These are phyloP conservation scores for Acidomyces sp. DNA, from an alignment of 495 filamentous ascomycete genomes.

Conservation along the genomic window DNA sequence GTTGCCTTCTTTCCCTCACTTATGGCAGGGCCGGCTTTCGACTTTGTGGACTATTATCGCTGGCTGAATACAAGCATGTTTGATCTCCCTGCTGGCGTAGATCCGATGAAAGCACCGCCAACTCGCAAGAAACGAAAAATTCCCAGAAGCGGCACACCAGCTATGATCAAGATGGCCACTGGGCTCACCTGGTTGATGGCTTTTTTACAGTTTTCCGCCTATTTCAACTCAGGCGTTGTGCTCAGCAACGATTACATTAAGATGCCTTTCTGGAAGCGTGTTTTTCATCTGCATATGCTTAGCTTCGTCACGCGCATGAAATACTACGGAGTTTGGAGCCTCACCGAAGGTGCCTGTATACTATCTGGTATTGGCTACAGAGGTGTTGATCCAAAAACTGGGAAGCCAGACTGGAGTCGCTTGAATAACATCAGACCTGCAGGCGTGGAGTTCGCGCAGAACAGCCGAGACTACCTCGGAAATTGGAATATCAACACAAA, in stretches of 20 bases:
- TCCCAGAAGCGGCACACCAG: slow-evolving; percentile 77
- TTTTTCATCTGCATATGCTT: slow-evolving; percentile 70
- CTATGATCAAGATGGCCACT: slow-evolving; percentile 55
- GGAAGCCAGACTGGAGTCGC: slow-evolving; percentile 76
- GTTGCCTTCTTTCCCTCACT: slow-evolving; percentile 90
- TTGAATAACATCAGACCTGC: slow-evolving; percentile 75
- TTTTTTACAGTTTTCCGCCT: slow-evolving; percentile 61
- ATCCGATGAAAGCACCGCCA: slow-evolving; percentile 65
- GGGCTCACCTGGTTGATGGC: slow-evolving; percentile 67
- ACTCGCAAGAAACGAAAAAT: slow-evolving; percentile 92
- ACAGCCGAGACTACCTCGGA: slow-evolving; percentile 73
- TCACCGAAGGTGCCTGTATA: slow-evolving; percentile 92
- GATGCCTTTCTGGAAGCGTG: slow-evolving; percentile 54
- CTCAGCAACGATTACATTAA: slow-evolving; percentile 48
- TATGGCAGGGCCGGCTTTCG: slow-evolving; percentile 79
- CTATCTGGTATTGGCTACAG: slow-evolving; percentile 89
- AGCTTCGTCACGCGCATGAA: slow-evolving; percentile 69
- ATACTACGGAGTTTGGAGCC: slow-evolving; percentile 89
- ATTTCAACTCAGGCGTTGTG: slow-evolving; percentile 48
- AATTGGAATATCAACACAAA: slow-evolving; percentile 99
- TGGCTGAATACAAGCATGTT: slow-evolving; percentile 96
- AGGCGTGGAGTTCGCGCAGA: slow-evolving; percentile 77
- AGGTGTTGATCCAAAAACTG: slow-evolving; percentile 70
- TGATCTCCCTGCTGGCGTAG: slow-evolving; percentile 62
- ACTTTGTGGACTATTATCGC: slow-evolving; percentile 78